phyloP scores from a whole-genome alignment of 495 filamentous ascomycete species.

The Penicillium lividum region DNA sequence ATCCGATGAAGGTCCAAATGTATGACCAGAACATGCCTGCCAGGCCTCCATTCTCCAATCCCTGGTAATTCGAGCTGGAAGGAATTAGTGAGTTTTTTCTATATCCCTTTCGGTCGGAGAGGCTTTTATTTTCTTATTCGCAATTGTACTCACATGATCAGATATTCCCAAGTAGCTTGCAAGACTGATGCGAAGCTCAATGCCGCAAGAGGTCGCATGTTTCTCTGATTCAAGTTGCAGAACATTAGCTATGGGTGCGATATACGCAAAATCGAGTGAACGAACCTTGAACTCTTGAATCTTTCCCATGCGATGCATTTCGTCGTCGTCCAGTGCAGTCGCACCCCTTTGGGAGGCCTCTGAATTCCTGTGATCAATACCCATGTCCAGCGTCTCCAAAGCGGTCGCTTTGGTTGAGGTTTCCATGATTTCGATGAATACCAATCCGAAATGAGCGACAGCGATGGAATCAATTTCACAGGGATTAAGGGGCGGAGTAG shows the following conservation, averaged over 20 bases:
- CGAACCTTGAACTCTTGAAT: slow-evolving; percentile 17
- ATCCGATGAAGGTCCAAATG: slow-evolving; percentile 36
- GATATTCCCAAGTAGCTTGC: slow-evolving; percentile 32
- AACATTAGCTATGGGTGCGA: neutral
- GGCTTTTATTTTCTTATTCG: neutral
- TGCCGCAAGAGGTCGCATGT: slow-evolving; percentile 28
- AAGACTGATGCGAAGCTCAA: slow-evolving; percentile 30
- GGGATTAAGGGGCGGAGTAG: no score
- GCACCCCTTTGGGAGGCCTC: slow-evolving; percentile 2
- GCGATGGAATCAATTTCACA: no score
- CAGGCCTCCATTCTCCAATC: slow-evolving; percentile 22
- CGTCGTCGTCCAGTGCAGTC: slow-evolving; percentile 11
- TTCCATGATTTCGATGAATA: no score
- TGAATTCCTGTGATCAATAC: neutral
- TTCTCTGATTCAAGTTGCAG: slow-evolving; percentile 12
- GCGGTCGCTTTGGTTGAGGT: neutral
- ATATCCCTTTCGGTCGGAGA: neutral
- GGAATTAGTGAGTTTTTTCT: neutral
- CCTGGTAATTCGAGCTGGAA: slow-evolving; percentile 18
- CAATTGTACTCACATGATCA: slow-evolving; percentile 21
- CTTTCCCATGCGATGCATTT: slow-evolving; percentile 19
- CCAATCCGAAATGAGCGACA: no score
- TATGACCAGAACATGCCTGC: slow-evolving; percentile 37
- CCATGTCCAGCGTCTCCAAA: slow-evolving; percentile 5
- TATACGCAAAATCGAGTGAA: slow-evolving; percentile 5